Conservation (phyloP, 305 asterid species). For the Rubia balearica region DNA sequence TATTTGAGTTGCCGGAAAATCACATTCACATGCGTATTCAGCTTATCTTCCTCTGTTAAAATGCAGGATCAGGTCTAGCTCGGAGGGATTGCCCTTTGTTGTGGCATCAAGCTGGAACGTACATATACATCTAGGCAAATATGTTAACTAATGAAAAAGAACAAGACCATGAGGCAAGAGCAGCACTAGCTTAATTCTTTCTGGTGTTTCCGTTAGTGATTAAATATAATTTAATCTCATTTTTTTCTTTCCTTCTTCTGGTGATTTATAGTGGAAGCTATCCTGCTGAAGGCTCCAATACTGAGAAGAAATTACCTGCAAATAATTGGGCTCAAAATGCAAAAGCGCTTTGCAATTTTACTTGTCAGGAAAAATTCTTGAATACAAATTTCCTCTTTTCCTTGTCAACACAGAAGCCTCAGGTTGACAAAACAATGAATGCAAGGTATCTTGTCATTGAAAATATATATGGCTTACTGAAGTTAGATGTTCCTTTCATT, state of each 20-base stretch:
- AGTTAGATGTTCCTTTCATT: constrained; percentile 1
- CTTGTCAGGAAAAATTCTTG: constrained; percentile 55
- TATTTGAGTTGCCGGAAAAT: not conserved
- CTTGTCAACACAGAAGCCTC: constrained; percentile 60
- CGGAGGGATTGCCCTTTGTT: constrained; percentile 14
- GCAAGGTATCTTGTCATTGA: constrained; percentile 42
- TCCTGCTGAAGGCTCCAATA: constrained; percentile 32
- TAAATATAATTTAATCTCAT: constrained; percentile 5
- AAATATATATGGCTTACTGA: constrained; percentile 1
- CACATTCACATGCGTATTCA: not conserved
- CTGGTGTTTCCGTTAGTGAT: not conserved
- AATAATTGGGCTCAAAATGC: constrained; percentile 72
- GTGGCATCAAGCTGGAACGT: constrained; percentile 9
- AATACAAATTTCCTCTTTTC: constrained; percentile 62
- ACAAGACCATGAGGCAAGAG: constrained; percentile 41
- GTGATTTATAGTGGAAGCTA: constrained; percentile 37
- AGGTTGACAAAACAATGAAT: constrained; percentile 33
- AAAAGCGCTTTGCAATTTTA: constrained; percentile 50
- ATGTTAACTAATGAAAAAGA: constrained; percentile 28
- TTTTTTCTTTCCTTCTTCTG: not conserved
- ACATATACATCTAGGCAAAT: constrained; percentile 22
- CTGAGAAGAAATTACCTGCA: constrained; percentile 36
- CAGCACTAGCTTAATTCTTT: not conserved
- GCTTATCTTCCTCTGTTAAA: not conserved
- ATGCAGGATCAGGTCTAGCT: constrained; percentile 3